Base-by-base conservation (phyloP, 148 eudicot genomes). In the Dysphania ambrosioides region DNA sequence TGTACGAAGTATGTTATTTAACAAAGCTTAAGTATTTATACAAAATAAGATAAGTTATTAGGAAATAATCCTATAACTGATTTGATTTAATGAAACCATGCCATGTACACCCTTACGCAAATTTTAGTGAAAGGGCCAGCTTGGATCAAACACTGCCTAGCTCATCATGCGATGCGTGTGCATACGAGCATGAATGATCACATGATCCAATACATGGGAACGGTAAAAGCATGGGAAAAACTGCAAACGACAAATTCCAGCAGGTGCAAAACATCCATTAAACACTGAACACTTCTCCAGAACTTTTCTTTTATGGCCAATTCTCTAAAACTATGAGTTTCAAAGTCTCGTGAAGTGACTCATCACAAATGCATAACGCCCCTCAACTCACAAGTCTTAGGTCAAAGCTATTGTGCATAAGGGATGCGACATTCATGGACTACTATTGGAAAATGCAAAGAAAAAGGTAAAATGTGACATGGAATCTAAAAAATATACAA, bases 401-500 rank as follows among this genome's bases (percentile, higher is more conserved):
- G 16, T 47, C 21, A 21, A 47, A 47, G 18, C 35, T 61, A 15
- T 21, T 61, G 31, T 19, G 30, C 66, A 31, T 61, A 21, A 61
- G 66, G 8, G 53, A 61, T 61, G 66, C 35, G n/a, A 31, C 36
- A 61, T 27, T 60, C 64, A 60, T 61, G 66, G 15, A 32, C 66
- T 61, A 15, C 64, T 11, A 60, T 11, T 29, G 2, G 15, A 18
- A 60, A 29, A 60, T 29, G 32, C 5, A 59, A 29, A 34, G 27
- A 60, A 26, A 60, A 29, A 60, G 18, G 34, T 12, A 61, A 61
- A 61, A 4, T 0, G 2, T 30, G 6, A 61, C 8, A 31, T n/a
- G n/a, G 36, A 63, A n/a, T 63, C 67, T 34, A 63, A 63, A 63
- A 63, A 63, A n/a, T 63, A 34, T 63, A 63, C 67, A 63, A 16